Conservation (phyloP, 371 early-diverging fungal genomes). For the Actinomortierella ambigua region DNA sequence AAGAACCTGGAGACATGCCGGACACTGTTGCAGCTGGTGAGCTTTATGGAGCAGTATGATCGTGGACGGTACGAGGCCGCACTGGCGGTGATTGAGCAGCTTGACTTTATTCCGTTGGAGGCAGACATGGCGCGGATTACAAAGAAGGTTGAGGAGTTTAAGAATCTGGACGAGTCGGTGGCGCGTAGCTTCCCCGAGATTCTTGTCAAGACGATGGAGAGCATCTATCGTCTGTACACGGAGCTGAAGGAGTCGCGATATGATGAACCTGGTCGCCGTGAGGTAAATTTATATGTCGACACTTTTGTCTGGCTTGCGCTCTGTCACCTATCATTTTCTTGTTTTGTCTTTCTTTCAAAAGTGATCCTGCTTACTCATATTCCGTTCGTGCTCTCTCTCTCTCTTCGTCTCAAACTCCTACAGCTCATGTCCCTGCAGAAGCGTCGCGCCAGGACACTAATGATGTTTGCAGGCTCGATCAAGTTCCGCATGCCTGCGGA, state of each 20-base stretch:
- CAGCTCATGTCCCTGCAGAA: slow-evolving; percentile 40
- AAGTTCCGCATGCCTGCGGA: slow-evolving; percentile 86
- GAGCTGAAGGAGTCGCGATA: slow-evolving; percentile 54
- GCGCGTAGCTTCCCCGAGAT: slow-evolving; percentile 79
- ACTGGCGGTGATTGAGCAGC: slow-evolving; percentile 51
- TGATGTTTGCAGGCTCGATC: slow-evolving; percentile 82
- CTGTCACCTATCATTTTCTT: background rate
- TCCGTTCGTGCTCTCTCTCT: background rate
- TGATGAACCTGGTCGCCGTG: slow-evolving; percentile 46
- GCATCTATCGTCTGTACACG: slow-evolving; percentile 62
- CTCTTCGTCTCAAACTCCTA: background rate
- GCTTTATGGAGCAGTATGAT: slow-evolving; percentile 59
- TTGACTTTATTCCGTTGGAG: slow-evolving; percentile 67
- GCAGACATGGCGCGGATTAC: slow-evolving; percentile 60
- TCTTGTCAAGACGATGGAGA: slow-evolving; percentile 73
- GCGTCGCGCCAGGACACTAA: slow-evolving; percentile 62
- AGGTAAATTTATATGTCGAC: slow-evolving; percentile 19
- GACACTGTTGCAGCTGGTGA: slow-evolving; percentile 59
- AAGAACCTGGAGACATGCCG: slow-evolving; percentile 53
- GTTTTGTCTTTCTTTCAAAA: background rate
- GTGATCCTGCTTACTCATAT: background rate
- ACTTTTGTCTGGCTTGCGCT: background rate
- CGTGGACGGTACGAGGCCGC: slow-evolving; percentile 57
- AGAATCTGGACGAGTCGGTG: slow-evolving; percentile 69
- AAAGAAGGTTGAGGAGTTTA: slow-evolving; percentile 67